Conservation (phyloP, 257 asterid genomes). For the Gardenia jasminoides region DNA sequence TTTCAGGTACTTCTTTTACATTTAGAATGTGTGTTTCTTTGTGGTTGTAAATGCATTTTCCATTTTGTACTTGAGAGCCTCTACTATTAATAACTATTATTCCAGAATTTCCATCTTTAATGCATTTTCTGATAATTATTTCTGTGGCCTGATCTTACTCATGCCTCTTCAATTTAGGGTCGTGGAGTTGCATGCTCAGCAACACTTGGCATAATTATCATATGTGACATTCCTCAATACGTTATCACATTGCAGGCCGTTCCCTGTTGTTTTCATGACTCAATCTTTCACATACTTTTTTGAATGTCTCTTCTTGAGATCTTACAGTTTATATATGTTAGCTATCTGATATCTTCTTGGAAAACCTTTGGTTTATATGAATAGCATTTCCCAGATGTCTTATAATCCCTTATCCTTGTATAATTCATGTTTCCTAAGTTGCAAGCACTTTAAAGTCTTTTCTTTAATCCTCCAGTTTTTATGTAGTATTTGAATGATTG, state of each 20-base stretch:
- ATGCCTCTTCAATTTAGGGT: constrained; percentile 3
- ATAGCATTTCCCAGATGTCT: neutral
- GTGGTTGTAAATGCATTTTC: neutral
- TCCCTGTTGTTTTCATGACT: neutral
- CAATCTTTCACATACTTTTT: neutral
- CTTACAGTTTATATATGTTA: neutral
- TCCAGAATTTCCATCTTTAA: neutral
- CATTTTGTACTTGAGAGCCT: neutral
- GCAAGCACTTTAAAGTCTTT: too few species aligned
- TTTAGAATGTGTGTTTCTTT: neutral
- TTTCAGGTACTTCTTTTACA: constrained; percentile 10
- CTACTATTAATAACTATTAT: neutral
- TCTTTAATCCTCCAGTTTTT: neutral
- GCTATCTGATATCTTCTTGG: neutral
- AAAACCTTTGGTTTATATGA: neutral
- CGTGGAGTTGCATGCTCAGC: neutral
- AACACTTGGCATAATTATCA: neutral
- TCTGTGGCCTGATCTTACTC: neutral
- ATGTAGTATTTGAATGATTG: neutral
- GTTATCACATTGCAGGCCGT: neutral
- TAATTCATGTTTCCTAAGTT: neutral
- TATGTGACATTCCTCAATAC: neutral
- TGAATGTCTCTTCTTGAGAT: neutral
- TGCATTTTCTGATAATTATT: neutral
- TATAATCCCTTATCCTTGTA: neutral